A percentile compares a stretch with the other conserved stretches of the same genome.
Evolutionary conservation across 129 eudicot species (phyloP).

Genomic region (Chrysanthemum seticuspe): DNA sequence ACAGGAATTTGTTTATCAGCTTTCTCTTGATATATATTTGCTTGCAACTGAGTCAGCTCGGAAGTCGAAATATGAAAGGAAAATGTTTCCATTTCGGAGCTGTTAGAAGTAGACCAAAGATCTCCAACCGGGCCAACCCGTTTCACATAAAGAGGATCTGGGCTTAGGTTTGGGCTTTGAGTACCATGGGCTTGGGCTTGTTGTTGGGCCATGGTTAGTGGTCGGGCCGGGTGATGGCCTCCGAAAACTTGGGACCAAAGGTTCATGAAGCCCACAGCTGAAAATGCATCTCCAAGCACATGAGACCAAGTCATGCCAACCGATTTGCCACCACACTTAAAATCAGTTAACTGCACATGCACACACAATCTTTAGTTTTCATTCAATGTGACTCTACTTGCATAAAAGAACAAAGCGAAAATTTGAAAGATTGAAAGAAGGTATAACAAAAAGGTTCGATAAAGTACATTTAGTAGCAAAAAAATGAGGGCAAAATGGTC

Average conservation of each 20-base stretch:
- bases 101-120: slow-evolving; percentile 37
- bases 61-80: slow-evolving; percentile 32
- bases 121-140: slow-evolving; percentile 73
- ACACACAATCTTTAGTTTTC: not conserved
- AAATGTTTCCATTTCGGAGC: slow-evolving; percentile 40
- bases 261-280: slow-evolving; percentile 44
- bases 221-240: slow-evolving; percentile 26
- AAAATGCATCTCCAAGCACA: slow-evolving; percentile 66
- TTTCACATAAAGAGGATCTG: slow-evolving; percentile 45
- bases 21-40: slow-evolving; percentile 25
- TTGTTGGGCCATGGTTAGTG: slow-evolving; percentile 36
- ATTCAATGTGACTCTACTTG: not conserved
- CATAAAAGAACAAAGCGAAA: too few species aligned
- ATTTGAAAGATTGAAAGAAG: too few species aligned
- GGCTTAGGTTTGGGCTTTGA: slow-evolving; percentile 6
- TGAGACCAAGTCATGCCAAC: slow-evolving; percentile 82
- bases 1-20: slow-evolving; percentile 14
- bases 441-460: too few species aligned
- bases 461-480: too few species aligned
- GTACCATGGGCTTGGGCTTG: not conserved
- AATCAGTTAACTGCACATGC: slow-evolving; percentile 47
- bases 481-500: too few species aligned
- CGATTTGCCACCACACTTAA: slow-evolving; percentile 69
- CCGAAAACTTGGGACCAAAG: slow-evolving; percentile 39
- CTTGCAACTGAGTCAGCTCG: slow-evolving; percentile 45